Base-by-base conservation (phyloP, 192 early-diverging fungal species). In the Chytriomyces hyalinus region DNA sequence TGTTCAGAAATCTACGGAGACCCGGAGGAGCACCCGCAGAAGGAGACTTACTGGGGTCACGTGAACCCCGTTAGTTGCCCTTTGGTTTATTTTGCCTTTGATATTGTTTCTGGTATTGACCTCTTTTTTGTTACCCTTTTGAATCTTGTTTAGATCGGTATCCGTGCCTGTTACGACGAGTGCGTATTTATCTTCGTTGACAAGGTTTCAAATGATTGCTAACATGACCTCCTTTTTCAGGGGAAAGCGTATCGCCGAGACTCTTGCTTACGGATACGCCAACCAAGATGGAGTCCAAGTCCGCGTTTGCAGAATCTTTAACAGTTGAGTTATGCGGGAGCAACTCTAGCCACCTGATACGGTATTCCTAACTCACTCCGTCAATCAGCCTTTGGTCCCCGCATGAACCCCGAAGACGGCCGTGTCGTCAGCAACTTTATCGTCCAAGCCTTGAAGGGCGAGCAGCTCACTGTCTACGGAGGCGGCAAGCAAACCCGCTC, bases 401-500 rank as follows among this genome's bases (percentile, higher is more conserved):
- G 93, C 26, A 95, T 95, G 94, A 92, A 92, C 74, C 89, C 87
- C 61, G 86, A 92, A 66, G 94, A 95, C 77, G 94, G 94, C 13
- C 87, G 94, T 20, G 94, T 95, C 28, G 92, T 95, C 13, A 91
- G 90, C 77, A 95, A 95, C 78, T 95, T 95, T 69, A 94, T 95
- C 76, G 90, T 93, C 80, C 94, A 95, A 80, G 91, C 93, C 0
- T 77, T 95, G 20, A 84, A 87, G 57, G 92, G 92, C 4, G 86
- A 95, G 76, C 84, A 91, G 48, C 62, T 94, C 43, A 95, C 94
- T 20, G 84, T 95, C 9, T 95, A 94, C 81, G 94, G 94, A 13
- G 92, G 91, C 65, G 94, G 94, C 11, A 75, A 77, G 11, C 92
- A 95, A 75, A 95, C 94, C 3, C 84, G 94, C 43, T 93, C 92